Conservation (phyloP, 208 protist species). For the Wallacemonas sp. region DNA sequence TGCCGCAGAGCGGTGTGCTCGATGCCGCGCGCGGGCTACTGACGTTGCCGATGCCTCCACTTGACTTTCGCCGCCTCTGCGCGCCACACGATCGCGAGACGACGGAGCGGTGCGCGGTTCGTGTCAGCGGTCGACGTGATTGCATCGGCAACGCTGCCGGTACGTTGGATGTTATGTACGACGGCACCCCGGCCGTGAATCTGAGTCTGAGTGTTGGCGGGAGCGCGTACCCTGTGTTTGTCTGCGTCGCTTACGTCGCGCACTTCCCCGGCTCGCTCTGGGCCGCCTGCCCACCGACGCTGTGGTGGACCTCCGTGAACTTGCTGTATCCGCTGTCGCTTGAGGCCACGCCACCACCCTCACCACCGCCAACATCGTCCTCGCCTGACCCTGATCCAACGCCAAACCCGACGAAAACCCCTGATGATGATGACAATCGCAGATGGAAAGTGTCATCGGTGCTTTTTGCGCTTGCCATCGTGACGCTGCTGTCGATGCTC, state of each 20-base stretch:
- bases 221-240: slow-evolving; percentile 39
- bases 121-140: slow-evolving; percentile 43
- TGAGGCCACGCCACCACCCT: slow-evolving; percentile 17
- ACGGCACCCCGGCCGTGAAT: slow-evolving; percentile 23
- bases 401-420: slow-evolving; percentile 19
- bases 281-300: slow-evolving; percentile 16
- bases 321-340: slow-evolving; percentile 34
- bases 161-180: slow-evolving; percentile 40
- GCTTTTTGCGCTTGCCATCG: slow-evolving; percentile 27
- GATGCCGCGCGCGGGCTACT: slow-evolving; percentile 10
- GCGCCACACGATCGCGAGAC: not conserved
- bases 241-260: slow-evolving; percentile 29
- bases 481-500: slow-evolving; percentile 30
- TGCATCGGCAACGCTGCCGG: slow-evolving; percentile 50
- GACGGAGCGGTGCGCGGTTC: slow-evolving; percentile 28
- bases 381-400: slow-evolving; percentile 16
- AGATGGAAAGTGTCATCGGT: not conserved
- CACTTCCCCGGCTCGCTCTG: not conserved
- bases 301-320: slow-evolving; percentile 30
- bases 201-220: slow-evolving; percentile 31
- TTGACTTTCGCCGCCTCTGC: slow-evolving; percentile 17
- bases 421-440: slow-evolving; percentile 8
- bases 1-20: not conserved
- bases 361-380: slow-evolving; percentile 10
- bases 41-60: slow-evolving; percentile 28